Percentiles rank a stretch among this genome's conserved stretches.
These are phyloP conservation scores for Chionographis japonica DNA, from an alignment of 106 monocot species.

Conservation along the genomic window DNA sequence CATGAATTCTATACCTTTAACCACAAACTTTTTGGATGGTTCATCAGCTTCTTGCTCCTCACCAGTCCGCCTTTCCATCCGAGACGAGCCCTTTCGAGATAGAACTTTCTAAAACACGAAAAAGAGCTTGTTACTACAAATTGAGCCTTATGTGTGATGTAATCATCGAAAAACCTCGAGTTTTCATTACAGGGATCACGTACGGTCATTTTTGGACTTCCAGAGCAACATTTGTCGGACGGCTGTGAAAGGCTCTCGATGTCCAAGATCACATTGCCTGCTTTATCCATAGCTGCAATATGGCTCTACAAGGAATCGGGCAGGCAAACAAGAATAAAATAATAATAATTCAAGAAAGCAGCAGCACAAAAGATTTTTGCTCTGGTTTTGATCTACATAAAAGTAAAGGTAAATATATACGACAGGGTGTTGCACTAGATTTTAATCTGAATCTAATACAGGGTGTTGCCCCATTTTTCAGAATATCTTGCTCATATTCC, in stretches of 20 bases:
- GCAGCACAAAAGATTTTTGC: too few relatives aligned
- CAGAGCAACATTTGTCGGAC: constrained; percentile 69
- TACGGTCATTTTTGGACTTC: constrained; percentile 58
- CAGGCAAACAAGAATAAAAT: not conserved
- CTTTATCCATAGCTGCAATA: constrained; percentile 37
- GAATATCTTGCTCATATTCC: too few relatives aligned
- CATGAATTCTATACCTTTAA: constrained; percentile 48
- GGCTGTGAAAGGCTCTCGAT: constrained; percentile 61
- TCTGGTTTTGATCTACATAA: too few relatives aligned
- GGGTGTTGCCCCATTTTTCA: too few relatives aligned
- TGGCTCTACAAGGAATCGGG: constrained; percentile 23
- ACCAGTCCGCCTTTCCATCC: constrained; percentile 49
- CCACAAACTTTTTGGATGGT: constrained; percentile 46
- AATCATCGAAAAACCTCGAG: too few relatives aligned
- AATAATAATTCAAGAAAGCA: too few relatives aligned
- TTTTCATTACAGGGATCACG: constrained; percentile 5
- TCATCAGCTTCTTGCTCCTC: constrained; percentile 65
- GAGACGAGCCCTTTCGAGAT: constrained; percentile 74
- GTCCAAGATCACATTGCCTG: constrained; percentile 60
- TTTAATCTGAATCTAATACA: too few relatives aligned
- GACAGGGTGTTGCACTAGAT: too few relatives aligned
- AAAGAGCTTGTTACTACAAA: not conserved
- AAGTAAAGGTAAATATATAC: too few relatives aligned
- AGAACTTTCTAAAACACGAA: constrained; percentile 58
- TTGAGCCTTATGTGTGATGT: too few relatives aligned